A percentile compares a stretch with the other conserved stretches of the same genome.
These are phyloP conservation scores for Casuarina equisetifolia DNA, from an alignment of 306 rosid species.

Conservation along the genomic window DNA sequence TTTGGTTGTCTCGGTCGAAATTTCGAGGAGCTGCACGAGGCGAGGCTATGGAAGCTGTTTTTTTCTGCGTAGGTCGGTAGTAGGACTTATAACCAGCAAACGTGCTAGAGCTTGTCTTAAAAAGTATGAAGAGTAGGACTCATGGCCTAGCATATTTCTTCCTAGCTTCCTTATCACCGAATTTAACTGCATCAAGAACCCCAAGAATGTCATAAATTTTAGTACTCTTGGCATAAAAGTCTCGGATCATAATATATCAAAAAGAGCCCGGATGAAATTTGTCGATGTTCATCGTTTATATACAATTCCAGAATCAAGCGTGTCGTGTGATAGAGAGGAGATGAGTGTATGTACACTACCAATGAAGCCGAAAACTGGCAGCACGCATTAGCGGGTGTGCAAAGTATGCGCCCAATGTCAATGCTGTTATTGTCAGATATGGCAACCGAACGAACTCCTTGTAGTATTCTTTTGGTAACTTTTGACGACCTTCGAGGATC, in stretches of 20 bases:
- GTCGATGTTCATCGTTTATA: background rate
- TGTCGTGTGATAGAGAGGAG: background rate
- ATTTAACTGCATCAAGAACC: too few relatives aligned
- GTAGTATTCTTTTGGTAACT: constrained; percentile 76
- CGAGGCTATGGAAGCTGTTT: too few relatives aligned
- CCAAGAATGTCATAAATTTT: too few relatives aligned
- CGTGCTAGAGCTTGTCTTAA: too few relatives aligned
- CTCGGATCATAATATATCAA: background rate
- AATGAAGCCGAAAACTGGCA: constrained; percentile 77
- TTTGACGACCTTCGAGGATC: constrained; percentile 82
- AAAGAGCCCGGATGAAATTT: background rate
- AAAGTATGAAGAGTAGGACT: too few relatives aligned
- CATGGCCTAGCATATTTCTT: too few relatives aligned
- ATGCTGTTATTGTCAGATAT: constrained; percentile 64
- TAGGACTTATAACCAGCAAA: too few relatives aligned
- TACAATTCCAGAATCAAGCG: constrained; percentile 1
- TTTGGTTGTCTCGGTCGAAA: too few relatives aligned
- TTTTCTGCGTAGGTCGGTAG: too few relatives aligned
- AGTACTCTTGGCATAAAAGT: too few relatives aligned
- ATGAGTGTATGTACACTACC: constrained; percentile 46
- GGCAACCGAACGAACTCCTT: constrained; percentile 87
- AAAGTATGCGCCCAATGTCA: constrained; percentile 84
- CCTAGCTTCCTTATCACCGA: too few relatives aligned
- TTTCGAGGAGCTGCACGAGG: too few relatives aligned
- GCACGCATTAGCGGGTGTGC: constrained; percentile 93